These are phyloP conservation scores for Exophiala mesophila DNA, from an alignment of 2,329 filamentous ascomycete species.

Conservation along the genomic window DNA sequence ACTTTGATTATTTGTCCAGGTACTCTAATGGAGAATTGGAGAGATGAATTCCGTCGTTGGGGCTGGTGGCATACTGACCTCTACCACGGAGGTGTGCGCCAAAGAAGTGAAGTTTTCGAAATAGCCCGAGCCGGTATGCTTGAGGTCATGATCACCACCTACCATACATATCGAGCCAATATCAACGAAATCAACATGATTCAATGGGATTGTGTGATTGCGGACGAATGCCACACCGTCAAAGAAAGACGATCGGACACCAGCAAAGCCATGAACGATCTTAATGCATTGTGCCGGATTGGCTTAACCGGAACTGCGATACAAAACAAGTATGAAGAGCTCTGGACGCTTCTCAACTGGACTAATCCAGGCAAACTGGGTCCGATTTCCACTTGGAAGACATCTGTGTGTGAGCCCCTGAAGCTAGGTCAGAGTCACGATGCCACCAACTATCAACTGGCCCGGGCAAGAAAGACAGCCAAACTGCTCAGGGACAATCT, in stretches of 20 bases:
- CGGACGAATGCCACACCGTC: conserved; percentile 87
- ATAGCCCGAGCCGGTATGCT: conserved; percentile 70
- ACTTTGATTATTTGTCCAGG: conserved; percentile 85
- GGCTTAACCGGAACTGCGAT: conserved; percentile 94
- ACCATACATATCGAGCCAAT: conserved; percentile 77
- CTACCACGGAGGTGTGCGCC: conserved; percentile 64
- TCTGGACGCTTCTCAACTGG: conserved; percentile 97
- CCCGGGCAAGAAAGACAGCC: conserved; percentile 73
- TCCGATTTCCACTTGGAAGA: conserved; percentile 69
- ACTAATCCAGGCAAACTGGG: conserved; percentile 75
- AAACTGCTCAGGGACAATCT: conserved; percentile 81
- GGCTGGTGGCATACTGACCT: conserved; percentile 90
- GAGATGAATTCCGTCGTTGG: conserved; percentile 78
- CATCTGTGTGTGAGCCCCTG: conserved; percentile 71
- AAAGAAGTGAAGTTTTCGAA: conserved; percentile 64
- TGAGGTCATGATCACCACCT: conserved; percentile 93
- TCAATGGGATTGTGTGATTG: conserved; percentile 88
- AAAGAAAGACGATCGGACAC: conserved; percentile 75
- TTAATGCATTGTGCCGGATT: conserved; percentile 88
- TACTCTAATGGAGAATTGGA: conserved; percentile 86
- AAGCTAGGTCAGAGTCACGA: conserved; percentile 89
- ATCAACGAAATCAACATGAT: conserved; percentile 72
- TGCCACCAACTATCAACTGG: conserved; percentile 76
- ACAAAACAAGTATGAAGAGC: conserved; percentile 94
- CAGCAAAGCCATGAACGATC: conserved; percentile 78